Evolutionary conservation across 2,329 filamentous ascomycete genomes (phyloP), one percentile per base, ranked within the genome.

Genomic region (Lanzia echinophila): DNA sequence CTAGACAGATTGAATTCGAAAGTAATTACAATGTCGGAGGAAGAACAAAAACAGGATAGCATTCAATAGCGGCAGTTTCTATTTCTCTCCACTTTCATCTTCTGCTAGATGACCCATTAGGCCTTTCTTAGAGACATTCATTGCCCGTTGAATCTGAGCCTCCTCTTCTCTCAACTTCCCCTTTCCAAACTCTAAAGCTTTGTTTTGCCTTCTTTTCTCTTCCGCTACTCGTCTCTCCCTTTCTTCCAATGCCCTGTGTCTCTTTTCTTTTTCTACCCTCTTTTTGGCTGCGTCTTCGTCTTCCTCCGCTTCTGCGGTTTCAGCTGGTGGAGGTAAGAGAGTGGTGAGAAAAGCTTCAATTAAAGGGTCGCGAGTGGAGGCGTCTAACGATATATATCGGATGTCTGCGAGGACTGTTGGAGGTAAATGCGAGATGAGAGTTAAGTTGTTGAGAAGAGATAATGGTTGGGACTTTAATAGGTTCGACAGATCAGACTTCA

Each of bases 191-290:
- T 78, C 78, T 11, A 87, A 67, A 47, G 81, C 79, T 54, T 78
- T 75, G 61, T 80, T 75, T 58, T 86, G 76, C 63, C 72, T 73
- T 61, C 76, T 71, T 69, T 81, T 85, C 66, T 87, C 80, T 63
- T 86, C 81, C 31, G 79, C 78, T 6, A 87, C 83, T 3, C 72
- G 69, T 48, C 73, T 71, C 58, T 87, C 83, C 20, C 86, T 75
- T 56, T 87, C 84, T 47, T 79, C 76, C 24, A 90, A 70, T 1
- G 87, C 87, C 60, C 75, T 80, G 61, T 88, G 83, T n/a, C 86
- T 73, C 61, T 78, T 75, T 46, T 72, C 70, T n/a, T 76, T 69
- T 28, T 80, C 79, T 53, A 79, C 77, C 6, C 69, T 67, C 64
- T 77, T 79, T 47, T 70, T 72, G 24, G 70, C 70, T 47, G 75